Evolutionary conservation across 2,329 filamentous ascomycete genomes (phyloP), one percentile per base, ranked within the genome.

Genomic region (Amesomyces nigricolor): DNA sequence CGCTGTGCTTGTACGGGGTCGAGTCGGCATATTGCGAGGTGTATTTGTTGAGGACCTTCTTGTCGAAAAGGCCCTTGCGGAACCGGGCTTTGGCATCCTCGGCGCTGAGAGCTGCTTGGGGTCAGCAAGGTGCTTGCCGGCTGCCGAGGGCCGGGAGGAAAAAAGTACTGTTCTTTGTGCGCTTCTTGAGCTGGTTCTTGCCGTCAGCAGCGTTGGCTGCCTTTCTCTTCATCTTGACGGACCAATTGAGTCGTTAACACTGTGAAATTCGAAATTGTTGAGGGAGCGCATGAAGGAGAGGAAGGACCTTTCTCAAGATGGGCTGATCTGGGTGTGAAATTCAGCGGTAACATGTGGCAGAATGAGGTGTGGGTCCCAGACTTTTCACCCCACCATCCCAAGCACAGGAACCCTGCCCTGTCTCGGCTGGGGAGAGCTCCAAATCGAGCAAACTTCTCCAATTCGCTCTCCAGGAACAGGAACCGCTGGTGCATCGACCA

Each of bases 1-100:
- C 92, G 64, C 88, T 88, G 71, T 99, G 92, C 70, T 92, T 91
- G 78, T 99, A 99, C 5, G 86, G 86, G 16, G 75, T 71, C 9
- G 87, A 89, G 7, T 73, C 66, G 52, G 82, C 80, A 68, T 89
- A 89, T 61, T 80, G 76, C 17, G 73, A 66, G 9, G 80, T 82
- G 70, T 89, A 88, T 35, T 76, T 69, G 55, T 78, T 65, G 57
- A 87, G 76, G 35, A 82, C 76, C 22, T 77, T 64, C 52, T 78
- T 68, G 62, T 85, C 79, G 67, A 89, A 88, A 39, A 90, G 79
- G 5, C 81, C 84, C 51, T 78, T 74, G 53, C 83, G 79, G 68
- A 90, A 90, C 44, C 83, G 76, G 58, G 76, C 71, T 63, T 78
- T 74, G 50, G 81, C 77, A 48, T 80, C 77, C 14, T 77, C 72